Percentiles rank a stretch among this genome's conserved stretches.
phyloP scores from a whole-genome alignment of 306 rosid species.

The Dalbergia cochinchinensis region DNA sequence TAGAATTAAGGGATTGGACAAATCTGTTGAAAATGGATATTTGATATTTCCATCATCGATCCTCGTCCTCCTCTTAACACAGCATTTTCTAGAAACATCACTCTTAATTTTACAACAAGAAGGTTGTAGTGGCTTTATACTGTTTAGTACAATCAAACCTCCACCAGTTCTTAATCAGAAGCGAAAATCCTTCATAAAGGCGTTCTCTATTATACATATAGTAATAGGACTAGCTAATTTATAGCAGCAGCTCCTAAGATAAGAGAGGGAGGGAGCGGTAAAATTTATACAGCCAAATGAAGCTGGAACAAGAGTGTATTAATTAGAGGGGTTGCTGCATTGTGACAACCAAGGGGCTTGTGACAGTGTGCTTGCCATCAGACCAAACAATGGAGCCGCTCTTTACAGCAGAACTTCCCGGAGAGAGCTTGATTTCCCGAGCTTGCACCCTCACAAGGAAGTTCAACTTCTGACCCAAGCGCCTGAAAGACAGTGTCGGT shows the following conservation, averaged over 20 bases:
- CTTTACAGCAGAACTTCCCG: slow-evolving; percentile 65
- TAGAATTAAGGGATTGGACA: background rate
- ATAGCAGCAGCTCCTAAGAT: slow-evolving; percentile 15
- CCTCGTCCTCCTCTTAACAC: slow-evolving; percentile 34
- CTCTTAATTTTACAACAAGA: slow-evolving; percentile 47
- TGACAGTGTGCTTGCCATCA: slow-evolving; percentile 74
- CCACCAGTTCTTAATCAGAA: slow-evolving; percentile 53
- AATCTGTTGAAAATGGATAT: slow-evolving; percentile 13
- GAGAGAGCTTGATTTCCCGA: slow-evolving; percentile 59
- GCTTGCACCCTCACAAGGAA: slow-evolving; percentile 78
- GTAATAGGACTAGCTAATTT: background rate
- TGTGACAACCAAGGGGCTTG: slow-evolving; percentile 72
- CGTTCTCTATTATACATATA: slow-evolving; percentile 53
- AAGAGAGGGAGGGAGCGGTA: slow-evolving; percentile 15
- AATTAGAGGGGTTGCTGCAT: slow-evolving; percentile 78
- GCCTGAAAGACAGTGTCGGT: slow-evolving; percentile 64
- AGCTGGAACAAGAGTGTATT: background rate
- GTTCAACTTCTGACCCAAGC: slow-evolving; percentile 77
- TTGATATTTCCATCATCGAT: slow-evolving; percentile 34
- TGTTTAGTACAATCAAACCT: slow-evolving; percentile 49
- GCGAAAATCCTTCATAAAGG: slow-evolving; percentile 20
- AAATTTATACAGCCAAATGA: slow-evolving; percentile 27
- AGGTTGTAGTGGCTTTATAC: background rate
- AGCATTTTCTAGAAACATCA: slow-evolving; percentile 55
- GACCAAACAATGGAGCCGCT: slow-evolving; percentile 75